These are phyloP conservation scores for Rhizoctonia solani DNA, from an alignment of 1,284 basidiomycete species.

Conservation along the genomic window DNA sequence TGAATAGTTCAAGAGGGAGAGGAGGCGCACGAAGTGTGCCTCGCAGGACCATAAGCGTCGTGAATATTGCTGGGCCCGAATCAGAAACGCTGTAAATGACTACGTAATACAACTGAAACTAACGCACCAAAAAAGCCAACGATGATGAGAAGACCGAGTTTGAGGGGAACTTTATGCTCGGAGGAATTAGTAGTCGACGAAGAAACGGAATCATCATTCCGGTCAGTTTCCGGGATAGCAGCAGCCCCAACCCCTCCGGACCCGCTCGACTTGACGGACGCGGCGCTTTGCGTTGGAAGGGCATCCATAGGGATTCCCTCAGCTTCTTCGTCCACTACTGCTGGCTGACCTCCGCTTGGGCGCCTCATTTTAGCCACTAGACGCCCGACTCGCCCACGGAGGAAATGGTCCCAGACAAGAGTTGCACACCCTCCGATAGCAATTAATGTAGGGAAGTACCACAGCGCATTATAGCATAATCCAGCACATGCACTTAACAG, in stretches of 20 bases:
- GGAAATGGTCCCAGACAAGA: conserved; percentile 46
- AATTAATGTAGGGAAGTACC: conserved; percentile 52
- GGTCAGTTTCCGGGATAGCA: background rate
- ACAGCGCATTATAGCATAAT: conserved; percentile 57
- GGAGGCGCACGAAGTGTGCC: conserved; percentile 44
- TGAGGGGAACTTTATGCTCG: conserved; percentile 17
- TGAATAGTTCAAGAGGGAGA: conserved; percentile 48
- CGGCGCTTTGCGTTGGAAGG: background rate
- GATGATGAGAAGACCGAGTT: conserved; percentile 29
- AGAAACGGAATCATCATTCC: background rate
- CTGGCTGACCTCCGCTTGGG: background rate
- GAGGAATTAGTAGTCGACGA: background rate
- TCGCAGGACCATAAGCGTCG: conserved; percentile 46
- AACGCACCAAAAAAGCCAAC: conserved; percentile 35
- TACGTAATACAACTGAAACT: background rate
- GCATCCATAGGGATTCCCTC: conserved; percentile 16
- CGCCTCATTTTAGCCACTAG: background rate
- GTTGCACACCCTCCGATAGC: conserved; percentile 46
- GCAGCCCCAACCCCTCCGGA: background rate
- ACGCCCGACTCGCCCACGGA: conserved; percentile 38
- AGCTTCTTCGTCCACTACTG: background rate
- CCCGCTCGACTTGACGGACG: background rate
- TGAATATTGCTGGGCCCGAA: conserved; percentile 42
- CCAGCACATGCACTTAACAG: conserved; percentile 54
- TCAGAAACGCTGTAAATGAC: background rate